These are phyloP conservation scores for Diversispora epigaea DNA, from an alignment of 192 early-diverging fungal species.

Conservation along the genomic window DNA sequence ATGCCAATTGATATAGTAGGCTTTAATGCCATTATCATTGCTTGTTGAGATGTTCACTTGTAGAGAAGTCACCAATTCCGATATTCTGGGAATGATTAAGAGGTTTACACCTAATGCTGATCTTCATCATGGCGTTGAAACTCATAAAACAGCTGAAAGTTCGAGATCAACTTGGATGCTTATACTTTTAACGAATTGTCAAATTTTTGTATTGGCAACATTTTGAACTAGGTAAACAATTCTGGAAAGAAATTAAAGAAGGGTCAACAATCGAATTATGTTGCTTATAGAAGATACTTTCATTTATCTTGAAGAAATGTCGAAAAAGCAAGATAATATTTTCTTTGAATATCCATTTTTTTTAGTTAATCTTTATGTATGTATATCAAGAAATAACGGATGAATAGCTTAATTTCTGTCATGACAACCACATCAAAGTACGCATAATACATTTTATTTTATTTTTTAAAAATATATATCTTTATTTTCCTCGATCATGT, in stretches of 20 bases:
- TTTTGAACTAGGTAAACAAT: slow-evolving; percentile 48
- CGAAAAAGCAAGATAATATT: too few species aligned
- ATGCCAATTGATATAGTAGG: slow-evolving; percentile 52
- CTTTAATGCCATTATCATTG: slow-evolving; percentile 60
- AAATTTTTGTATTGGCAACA: slow-evolving; percentile 52
- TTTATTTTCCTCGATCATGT: too few species aligned
- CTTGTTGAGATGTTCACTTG: slow-evolving; percentile 37
- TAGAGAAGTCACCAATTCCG: slow-evolving; percentile 15
- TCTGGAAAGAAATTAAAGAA: slow-evolving; percentile 53
- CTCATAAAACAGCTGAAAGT: slow-evolving; percentile 45
- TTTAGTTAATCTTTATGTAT: too few species aligned
- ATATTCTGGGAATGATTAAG: background rate
- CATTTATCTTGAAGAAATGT: slow-evolving; percentile 71
- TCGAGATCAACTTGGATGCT: slow-evolving; percentile 45
- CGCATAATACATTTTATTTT: too few species aligned
- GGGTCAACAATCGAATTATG: slow-evolving; percentile 53
- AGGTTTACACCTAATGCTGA: slow-evolving; percentile 19
- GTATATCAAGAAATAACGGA: too few species aligned
- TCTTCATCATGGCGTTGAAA: slow-evolving; percentile 46
- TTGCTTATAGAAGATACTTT: slow-evolving; percentile 74
- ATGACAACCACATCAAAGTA: too few species aligned
- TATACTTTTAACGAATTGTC: slow-evolving; percentile 61
- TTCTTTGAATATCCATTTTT: too few species aligned
- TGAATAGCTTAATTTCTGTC: too few species aligned
- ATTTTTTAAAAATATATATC: too few species aligned